Conservation (phyloP, 2,329 filamentous ascomycete genomes). For the Hymenoscyphus fructigenus region DNA sequence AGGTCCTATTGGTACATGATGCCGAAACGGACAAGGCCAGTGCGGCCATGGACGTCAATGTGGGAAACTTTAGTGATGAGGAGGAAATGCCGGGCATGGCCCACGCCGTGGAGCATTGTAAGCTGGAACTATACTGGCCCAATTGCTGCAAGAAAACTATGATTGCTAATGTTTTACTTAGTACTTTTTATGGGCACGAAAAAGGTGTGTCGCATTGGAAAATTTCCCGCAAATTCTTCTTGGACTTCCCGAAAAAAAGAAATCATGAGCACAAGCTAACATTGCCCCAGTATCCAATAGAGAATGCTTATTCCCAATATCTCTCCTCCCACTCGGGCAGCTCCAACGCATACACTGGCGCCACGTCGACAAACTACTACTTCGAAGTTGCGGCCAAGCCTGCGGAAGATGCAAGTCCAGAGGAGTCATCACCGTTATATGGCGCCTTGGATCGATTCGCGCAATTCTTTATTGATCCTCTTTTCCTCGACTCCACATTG, state of each 20-base stretch:
- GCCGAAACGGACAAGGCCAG: constrained; percentile 95
- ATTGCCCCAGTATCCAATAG: constrained; percentile 69
- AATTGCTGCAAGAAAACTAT: neutral
- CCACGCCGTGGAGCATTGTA: constrained; percentile 85
- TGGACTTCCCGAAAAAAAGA: neutral
- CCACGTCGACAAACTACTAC: constrained; percentile 95
- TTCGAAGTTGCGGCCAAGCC: constrained; percentile 89
- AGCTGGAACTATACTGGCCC: neutral
- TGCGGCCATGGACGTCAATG: constrained; percentile 91
- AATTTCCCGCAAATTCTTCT: neutral
- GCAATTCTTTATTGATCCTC: constrained; percentile 71
- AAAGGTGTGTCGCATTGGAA: constrained; percentile 55
- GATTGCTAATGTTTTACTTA: constrained; percentile 24
- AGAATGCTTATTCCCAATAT: constrained; percentile 95
- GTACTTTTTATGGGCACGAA: constrained; percentile 97
- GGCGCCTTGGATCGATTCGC: constrained; percentile 73
- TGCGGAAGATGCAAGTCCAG: constrained; percentile 61
- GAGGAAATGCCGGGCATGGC: constrained; percentile 91
- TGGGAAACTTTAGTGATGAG: constrained; percentile 91
- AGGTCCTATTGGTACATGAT: constrained; percentile 91
- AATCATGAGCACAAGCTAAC: constrained; percentile 19
- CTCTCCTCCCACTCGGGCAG: constrained; percentile 85
- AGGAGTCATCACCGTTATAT: constrained; percentile 63
- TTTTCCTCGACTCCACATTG: constrained; percentile 68
- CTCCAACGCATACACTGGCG: constrained; percentile 92